Conservation (phyloP, 1,284 basidiomycete species). For the Cryptococcus sp. region DNA sequence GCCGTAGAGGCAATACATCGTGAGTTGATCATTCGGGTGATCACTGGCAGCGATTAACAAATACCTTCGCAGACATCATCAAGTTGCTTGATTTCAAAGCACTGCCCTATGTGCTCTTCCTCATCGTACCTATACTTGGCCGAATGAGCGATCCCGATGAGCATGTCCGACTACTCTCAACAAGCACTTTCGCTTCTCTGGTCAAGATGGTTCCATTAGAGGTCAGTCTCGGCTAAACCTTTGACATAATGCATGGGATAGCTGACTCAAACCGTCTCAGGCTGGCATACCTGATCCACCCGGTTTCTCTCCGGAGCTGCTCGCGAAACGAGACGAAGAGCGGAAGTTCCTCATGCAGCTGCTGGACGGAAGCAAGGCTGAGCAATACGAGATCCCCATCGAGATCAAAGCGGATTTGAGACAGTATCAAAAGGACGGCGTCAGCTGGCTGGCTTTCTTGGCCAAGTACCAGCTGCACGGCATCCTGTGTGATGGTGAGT, state of each 20-base stretch:
- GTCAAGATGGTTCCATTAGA: constrained; percentile 99
- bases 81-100: constrained; percentile 90
- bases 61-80: constrained; percentile 71
- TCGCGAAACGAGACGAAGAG: constrained; percentile 83
- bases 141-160: constrained; percentile 96
- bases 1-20: constrained; percentile 87
- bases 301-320: constrained; percentile 85
- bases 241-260: background rate
- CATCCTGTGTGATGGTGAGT: constrained; percentile 91
- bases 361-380: constrained; percentile 91
- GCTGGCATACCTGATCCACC: constrained; percentile 93
- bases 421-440: constrained; percentile 97
- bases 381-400: constrained; percentile 85
- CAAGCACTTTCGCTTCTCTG: constrained; percentile 95
- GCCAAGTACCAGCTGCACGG: constrained; percentile 96
- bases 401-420: constrained; percentile 90
- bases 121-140: constrained; percentile 93
- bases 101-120: constrained; percentile 94
- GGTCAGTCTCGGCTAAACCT: constrained; percentile 57
- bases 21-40: constrained; percentile 56
- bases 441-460: constrained; percentile 98
- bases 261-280: constrained; percentile 52
- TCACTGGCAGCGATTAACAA: background rate
- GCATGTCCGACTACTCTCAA: constrained; percentile 85
- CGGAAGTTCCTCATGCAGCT: constrained; percentile 91